Percentiles rank a stretch among this genome's conserved stretches.
Evolutionary conservation across 192 early-diverging fungal genomes (phyloP).

Genomic region (Coemansia asiatica): DNA sequence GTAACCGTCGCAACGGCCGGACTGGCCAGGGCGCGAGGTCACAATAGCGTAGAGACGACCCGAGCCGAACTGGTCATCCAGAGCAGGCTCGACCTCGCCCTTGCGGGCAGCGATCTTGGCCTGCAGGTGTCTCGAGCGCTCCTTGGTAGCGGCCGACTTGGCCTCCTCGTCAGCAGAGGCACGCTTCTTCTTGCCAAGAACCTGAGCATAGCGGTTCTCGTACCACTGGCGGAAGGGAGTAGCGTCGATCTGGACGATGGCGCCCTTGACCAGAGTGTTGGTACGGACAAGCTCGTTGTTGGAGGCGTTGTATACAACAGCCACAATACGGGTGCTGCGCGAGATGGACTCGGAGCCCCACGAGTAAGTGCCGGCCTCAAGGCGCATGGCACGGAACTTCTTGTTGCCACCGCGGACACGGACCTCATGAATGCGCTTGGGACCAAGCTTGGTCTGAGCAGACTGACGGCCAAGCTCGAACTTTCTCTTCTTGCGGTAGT

Average conservation of each 20-base stretch:
- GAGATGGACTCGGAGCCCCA: constrained; percentile 96
- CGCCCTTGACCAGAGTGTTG: constrained; percentile 98
- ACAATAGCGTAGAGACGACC: constrained; percentile 93
- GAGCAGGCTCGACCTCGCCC: constrained; percentile 80
- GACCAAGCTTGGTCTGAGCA: constrained; percentile 96
- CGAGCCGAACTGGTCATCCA: constrained; percentile 93
- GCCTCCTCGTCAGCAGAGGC: constrained; percentile 46
- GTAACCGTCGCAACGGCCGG: constrained; percentile 96
- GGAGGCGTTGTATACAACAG: constrained; percentile 97
- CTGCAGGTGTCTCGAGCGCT: constrained; percentile 87
- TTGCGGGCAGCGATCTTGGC: constrained; percentile 87
- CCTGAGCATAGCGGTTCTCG: constrained; percentile 92
- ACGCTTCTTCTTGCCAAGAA: constrained; percentile 78
- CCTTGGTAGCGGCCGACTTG: constrained; percentile 71
- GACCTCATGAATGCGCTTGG: constrained; percentile 94
- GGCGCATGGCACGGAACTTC: constrained; percentile 97
- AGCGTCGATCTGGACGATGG: constrained; percentile 96
- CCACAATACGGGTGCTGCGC: constrained; percentile 94
- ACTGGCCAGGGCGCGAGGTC: constrained; percentile 96
- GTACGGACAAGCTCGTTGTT: constrained; percentile 99
- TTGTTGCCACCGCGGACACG: constrained; percentile 98
- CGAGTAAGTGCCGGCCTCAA: constrained; percentile 95
- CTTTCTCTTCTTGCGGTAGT: constrained; percentile 99
- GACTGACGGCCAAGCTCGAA: constrained; percentile 99
- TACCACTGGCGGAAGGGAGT: constrained; percentile 99